Base-by-base conservation (phyloP, 768 basidiomycete genomes). In the Termitomyces sp. region DNA sequence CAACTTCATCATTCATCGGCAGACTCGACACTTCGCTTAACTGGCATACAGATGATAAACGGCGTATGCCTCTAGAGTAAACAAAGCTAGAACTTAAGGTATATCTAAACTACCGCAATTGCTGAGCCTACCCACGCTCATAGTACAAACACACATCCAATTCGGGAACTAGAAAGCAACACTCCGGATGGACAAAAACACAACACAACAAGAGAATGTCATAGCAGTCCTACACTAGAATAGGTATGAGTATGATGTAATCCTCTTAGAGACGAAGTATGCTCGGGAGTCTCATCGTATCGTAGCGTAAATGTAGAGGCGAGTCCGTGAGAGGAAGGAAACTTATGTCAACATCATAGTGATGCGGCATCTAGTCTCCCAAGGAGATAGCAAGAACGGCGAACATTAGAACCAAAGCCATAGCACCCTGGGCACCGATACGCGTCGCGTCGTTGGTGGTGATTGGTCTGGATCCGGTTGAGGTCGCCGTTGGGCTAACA, bases 401-500 rank as follows among this genome's bases (percentile, higher is more conserved):
- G 12, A 57, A 54, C 4, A 49, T 29, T 0, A 56, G 34, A n/a
- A 46, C 14, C 3, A 48, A 21, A 16, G 6, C 49, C 9, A 44
- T 11, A 53, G 35, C 29, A 16, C 54, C 47, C 46, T 32, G 50
- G 1, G 43, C 25, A 47, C 44, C 40, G 17, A 47, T 19, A 17
- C 32, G 54, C 12, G 25, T 37, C 9, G 57, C 61, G 23, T 53
- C 56, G 35, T 54, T 62, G 23, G 51, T 53, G 6, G 46, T 48
- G 23, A 53, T 55, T 19, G 61, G 46, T 8, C 23, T 57, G 1
- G 62, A 57, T 16, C 46, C 58, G 6, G 62, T 63, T 27, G 54
- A 44, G 2, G 57, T 52, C 7, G 41, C 44, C 19, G 62, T 48
- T 25, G 51, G 29, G 31, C 54, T 55, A 14, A 27, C 43, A 32